Evolutionary conservation across 192 early-diverging fungal genomes (phyloP).

Genomic region (Mortierella claussenii): DNA sequence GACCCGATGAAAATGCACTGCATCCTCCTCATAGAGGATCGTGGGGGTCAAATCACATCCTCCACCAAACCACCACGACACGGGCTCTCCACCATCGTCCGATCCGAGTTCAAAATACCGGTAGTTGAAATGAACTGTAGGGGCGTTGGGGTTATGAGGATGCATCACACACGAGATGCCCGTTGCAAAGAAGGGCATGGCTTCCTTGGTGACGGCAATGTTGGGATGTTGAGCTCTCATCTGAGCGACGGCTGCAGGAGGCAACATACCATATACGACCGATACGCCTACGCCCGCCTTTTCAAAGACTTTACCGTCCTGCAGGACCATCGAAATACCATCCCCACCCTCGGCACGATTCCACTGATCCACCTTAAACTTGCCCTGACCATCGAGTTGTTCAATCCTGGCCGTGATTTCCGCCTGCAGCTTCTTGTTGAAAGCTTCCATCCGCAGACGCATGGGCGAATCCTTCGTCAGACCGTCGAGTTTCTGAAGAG

Average conservation of each 20-base stretch:
- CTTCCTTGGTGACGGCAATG: constrained; percentile 63
- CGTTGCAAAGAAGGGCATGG: constrained; percentile 86
- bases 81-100: constrained; percentile 67
- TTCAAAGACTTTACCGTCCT: constrained; percentile 93
- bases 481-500: constrained; percentile 48
- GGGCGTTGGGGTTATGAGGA: constrained; percentile 95
- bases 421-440: constrained; percentile 80
- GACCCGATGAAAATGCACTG: constrained; percentile 90
- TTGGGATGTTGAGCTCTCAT: constrained; percentile 89
- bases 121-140: constrained; percentile 97
- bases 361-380: constrained; percentile 87
- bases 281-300: constrained; percentile 98
- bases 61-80: constrained; percentile 96
- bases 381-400: constrained; percentile 64
- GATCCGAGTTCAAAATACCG: constrained; percentile 93
- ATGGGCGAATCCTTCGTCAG: constrained; percentile 68
- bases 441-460: constrained; percentile 84
- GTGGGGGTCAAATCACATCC: constrained; percentile 95
- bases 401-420: constrained; percentile 79
- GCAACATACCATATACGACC: constrained; percentile 85
- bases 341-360: constrained; percentile 90
- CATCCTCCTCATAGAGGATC: constrained; percentile 92
- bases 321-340: constrained; percentile 91
- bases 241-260: constrained; percentile 79
- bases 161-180: constrained; percentile 95